Percentiles rank a stretch among this genome's conserved stretches.
phyloP scores from a whole-genome alignment of 2,329 filamentous ascomycete species.

The Fusarium luffae region DNA sequence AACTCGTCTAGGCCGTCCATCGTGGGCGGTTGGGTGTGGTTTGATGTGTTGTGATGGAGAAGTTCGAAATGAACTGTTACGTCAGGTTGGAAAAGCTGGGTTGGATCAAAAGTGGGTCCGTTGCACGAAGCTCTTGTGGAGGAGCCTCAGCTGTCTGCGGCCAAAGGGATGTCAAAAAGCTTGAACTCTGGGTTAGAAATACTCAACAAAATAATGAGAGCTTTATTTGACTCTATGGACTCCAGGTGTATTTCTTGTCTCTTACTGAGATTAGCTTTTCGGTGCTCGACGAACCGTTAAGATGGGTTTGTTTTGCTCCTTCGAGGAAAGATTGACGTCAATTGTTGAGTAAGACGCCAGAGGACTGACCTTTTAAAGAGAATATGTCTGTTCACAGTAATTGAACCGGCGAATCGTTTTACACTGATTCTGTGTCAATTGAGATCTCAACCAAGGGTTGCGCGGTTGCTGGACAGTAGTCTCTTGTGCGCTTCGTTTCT shows the following conservation, averaged over 20 bases:
- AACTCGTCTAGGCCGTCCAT: conserved; percentile 76
- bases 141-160: not conserved
- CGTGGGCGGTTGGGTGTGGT: not conserved
- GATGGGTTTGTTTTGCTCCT: not conserved
- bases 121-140: not conserved
- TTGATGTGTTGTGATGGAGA: conserved; percentile 1
- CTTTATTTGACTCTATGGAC: no score
- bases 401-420: no score
- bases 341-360: no score
- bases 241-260: no score
- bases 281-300: not conserved
- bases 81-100: conserved; percentile 32
- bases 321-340: no score
- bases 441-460: rapidly evolving
- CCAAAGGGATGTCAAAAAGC: not conserved
- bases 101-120: conserved; percentile 15
- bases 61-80: no score
- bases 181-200: not conserved
- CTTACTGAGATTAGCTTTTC: rapidly evolving
- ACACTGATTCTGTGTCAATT: not conserved
- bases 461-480: no score
- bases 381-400: no score
- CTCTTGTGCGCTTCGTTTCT: no score
- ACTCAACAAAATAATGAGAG: no score
- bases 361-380: no score